phyloP scores from a whole-genome alignment of 441 rosid species.

The Mallotus japonicus region DNA sequence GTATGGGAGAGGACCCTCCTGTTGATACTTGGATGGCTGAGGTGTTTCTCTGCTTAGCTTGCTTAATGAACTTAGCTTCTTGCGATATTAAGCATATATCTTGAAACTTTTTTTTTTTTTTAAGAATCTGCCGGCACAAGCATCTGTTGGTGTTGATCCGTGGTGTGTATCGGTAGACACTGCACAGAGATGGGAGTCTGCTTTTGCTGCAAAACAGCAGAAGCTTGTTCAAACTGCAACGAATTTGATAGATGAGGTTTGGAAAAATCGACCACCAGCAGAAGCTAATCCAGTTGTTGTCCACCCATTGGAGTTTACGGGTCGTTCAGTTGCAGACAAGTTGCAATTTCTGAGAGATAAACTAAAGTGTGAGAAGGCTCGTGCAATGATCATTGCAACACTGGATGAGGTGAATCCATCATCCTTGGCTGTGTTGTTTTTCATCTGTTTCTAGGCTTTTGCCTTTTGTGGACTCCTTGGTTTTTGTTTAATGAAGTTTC shows the following conservation, averaged over 20 bases:
- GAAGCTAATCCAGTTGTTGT: conserved; percentile 55
- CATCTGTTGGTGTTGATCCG: conserved; percentile 73
- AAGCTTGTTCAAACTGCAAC: conserved; percentile 66
- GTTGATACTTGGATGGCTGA: conserved; percentile 81
- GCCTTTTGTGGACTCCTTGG: neutral
- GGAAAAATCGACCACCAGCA: conserved; percentile 71
- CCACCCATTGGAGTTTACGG: conserved; percentile 78
- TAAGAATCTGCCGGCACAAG: conserved; percentile 69
- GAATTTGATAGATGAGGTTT: conserved; percentile 83
- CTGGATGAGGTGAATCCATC: conserved; percentile 74
- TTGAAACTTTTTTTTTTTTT: conserved; percentile 17
- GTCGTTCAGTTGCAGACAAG: conserved; percentile 68
- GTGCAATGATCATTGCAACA: conserved; percentile 66
- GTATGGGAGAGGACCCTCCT: conserved; percentile 84
- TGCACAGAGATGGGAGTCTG: conserved; percentile 69
- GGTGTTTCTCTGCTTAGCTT: conserved; percentile 38
- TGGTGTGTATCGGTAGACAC: conserved; percentile 89
- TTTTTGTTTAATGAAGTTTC: conserved; percentile 1
- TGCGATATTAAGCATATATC: conserved; percentile 16
- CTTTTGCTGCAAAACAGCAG: conserved; percentile 64
- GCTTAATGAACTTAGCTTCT: neutral
- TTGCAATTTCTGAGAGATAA: conserved; percentile 62
- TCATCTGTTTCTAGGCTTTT: conserved; percentile 5
- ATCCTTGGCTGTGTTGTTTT: conserved; percentile 4
- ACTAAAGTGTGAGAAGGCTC: conserved; percentile 51